A percentile compares a stretch with the other conserved stretches of the same genome.
Conservation (phyloP, 1,139 yeast genomes). For the Blastobotrys elegans region DNA sequence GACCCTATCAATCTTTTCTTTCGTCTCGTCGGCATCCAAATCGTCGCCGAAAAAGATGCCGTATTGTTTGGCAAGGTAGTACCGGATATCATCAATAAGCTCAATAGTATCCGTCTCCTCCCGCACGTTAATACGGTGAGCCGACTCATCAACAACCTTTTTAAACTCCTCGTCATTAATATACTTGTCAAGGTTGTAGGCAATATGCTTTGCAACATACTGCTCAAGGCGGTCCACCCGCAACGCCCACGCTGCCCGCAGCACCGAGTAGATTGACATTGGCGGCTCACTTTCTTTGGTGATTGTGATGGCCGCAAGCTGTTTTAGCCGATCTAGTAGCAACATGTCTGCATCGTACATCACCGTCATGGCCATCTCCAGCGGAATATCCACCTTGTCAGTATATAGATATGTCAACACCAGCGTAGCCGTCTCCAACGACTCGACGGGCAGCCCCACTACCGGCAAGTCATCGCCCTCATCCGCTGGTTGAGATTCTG, state of each 20-base stretch:
- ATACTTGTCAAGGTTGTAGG: slow-evolving; percentile 44
- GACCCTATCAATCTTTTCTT: slow-evolving; percentile 11
- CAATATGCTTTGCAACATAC: slow-evolving; percentile 54
- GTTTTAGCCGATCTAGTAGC: slow-evolving; percentile 57
- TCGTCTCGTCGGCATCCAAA: slow-evolving; percentile 14
- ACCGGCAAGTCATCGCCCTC: slow-evolving; percentile 30
- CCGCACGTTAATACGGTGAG: slow-evolving; percentile 53
- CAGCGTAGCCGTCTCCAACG: slow-evolving; percentile 46
- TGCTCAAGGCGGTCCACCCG: slow-evolving; percentile 62
- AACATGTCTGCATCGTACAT: slow-evolving; percentile 58
- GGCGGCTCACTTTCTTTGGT: slow-evolving; percentile 35
- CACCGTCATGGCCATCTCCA: slow-evolving; percentile 48
- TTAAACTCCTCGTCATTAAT: slow-evolving; percentile 37
- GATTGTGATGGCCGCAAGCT: slow-evolving; percentile 58
- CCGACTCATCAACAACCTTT: slow-evolving; percentile 45
- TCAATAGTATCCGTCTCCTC: slow-evolving; percentile 79
- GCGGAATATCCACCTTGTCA: slow-evolving; percentile 53
- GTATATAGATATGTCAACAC: slow-evolving; percentile 55
- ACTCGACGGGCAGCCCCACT: slow-evolving; percentile 38
- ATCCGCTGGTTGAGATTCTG: slow-evolving; percentile 26
- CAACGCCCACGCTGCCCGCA: slow-evolving; percentile 65
- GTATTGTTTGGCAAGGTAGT: slow-evolving; percentile 51
- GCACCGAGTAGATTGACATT: slow-evolving; percentile 46
- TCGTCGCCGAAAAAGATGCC: slow-evolving; percentile 26
- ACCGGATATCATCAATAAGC: slow-evolving; percentile 70